Conservation (phyloP, 257 asterid genomes). For the Ehretia macrophylla region DNA sequence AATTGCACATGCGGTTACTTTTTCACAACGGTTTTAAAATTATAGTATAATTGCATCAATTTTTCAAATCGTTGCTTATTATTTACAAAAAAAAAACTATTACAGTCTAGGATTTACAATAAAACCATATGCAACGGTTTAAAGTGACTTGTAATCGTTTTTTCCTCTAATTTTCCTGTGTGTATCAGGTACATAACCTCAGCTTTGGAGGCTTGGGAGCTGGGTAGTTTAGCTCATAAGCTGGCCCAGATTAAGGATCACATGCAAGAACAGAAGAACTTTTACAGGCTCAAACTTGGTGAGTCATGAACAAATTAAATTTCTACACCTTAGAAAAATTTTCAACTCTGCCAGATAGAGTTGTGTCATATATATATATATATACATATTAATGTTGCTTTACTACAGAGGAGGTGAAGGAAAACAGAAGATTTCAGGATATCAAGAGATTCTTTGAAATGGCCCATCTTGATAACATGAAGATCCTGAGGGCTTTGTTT, state of each 20-base stretch:
- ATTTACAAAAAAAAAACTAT: too few species aligned
- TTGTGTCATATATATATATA: background rate
- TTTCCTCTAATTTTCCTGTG: too few species aligned
- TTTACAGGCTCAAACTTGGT: slow-evolving; percentile 35
- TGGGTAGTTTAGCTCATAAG: slow-evolving; percentile 52
- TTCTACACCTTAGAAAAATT: too few species aligned
- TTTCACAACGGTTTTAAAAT: too few species aligned
- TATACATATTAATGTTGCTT: background rate
- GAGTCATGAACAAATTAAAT: background rate
- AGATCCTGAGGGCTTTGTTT: slow-evolving; percentile 38
- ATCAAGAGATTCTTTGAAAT: slow-evolving; percentile 13
- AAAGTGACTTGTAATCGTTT: too few species aligned
- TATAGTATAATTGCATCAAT: too few species aligned
- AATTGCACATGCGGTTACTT: too few species aligned
- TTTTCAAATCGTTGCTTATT: too few species aligned
- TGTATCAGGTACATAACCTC: slow-evolving; percentile 38
- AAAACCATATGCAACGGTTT: too few species aligned
- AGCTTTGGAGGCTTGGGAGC: slow-evolving; percentile 58
- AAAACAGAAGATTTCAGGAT: background rate
- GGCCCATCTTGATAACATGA: slow-evolving; percentile 52
- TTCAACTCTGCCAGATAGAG: background rate
- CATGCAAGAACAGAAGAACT: slow-evolving; percentile 28
- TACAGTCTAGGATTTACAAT: too few species aligned
- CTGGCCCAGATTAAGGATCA: slow-evolving; percentile 51
- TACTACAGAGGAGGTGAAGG: background rate